These are phyloP conservation scores for Coemansia sp. DNA, from an alignment of 192 early-diverging fungal genomes.

Conservation along the genomic window DNA sequence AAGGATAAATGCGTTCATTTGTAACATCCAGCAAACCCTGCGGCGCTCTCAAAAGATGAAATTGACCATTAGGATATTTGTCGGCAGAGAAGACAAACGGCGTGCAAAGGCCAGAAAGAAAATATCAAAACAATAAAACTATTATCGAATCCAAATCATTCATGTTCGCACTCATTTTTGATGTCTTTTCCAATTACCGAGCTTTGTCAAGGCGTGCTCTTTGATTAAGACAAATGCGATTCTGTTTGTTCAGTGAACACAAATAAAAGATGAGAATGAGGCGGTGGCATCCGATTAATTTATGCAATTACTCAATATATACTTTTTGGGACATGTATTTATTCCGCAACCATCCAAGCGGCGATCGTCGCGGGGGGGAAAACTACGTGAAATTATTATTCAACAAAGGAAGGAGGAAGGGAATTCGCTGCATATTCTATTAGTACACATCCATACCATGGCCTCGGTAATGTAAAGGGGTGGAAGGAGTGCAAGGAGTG, in stretches of 20 bases:
- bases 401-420: neutral
- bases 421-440: neutral
- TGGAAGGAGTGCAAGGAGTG: no score
- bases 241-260: neutral
- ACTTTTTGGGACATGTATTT: slow-evolving; percentile 16
- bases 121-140: no score
- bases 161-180: neutral
- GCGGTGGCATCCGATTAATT: slow-evolving; percentile 29
- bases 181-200: neutral
- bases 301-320: slow-evolving; percentile 36
- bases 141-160: neutral
- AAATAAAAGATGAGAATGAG: neutral
- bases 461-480: neutral
- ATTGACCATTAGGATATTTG: no score
- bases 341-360: slow-evolving; percentile 11
- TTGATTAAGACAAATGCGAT: no score
- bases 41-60: no score
- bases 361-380: neutral
- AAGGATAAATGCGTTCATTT: no score
- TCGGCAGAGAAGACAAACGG: no score
- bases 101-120: neutral
- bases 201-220: neutral
- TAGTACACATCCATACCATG: neutral
- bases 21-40: no score
- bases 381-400: neutral